Evolutionary conservation across 345 rosid genomes (phyloP), one percentile per base, ranked within the genome.

Genomic region (Dipteronia sinensis): DNA sequence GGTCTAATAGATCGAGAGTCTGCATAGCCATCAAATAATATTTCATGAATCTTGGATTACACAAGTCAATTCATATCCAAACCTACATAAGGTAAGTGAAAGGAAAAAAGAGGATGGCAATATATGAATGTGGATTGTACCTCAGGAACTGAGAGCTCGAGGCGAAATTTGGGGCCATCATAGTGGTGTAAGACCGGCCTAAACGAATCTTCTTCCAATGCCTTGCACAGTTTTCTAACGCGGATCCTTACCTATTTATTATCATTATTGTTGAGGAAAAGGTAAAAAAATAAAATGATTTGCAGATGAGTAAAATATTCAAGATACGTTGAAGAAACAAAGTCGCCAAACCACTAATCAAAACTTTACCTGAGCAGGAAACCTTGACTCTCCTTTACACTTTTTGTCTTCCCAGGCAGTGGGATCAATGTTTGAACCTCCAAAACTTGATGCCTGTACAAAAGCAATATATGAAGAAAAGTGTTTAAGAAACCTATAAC

Each of bases 351-450:
- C 2, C 64, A 46, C 38, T 31, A 78, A 27, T 70, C 71, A 20
- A 49, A 44, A 47, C 25, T 62, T 79, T 55, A 96, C 99, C 95
- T 96, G 99, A 78, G 99, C 99, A 77, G 99, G 98, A 73, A 96
- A 96, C 85, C 99, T 90, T 6, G 98, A 94, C 83, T 96, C 98
- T 31, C 99, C 99, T 91, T 96, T 96, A 85, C 95, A 91, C 79
- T 96, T 96, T 77, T 94, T 96, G 87, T 96, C 98, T 86, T 94
- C 99, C 99, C 99, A 96, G 34, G 99, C 99, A 84, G 98, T 96
- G 72, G 98, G 97, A 81, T 96, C 99, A 31, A 96, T 96, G 85
- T 96, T 94, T 23, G 97, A 91, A 78, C 99, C 98, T 66, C 99
- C 98, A 88, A 96, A 96, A 81, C 94, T 87, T 74, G 91, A 83